Percentiles rank a stretch among this genome's conserved stretches.
These are phyloP conservation scores for Fusarium anguioides DNA, from an alignment of 2,329 filamentous ascomycete genomes.

Conservation along the genomic window DNA sequence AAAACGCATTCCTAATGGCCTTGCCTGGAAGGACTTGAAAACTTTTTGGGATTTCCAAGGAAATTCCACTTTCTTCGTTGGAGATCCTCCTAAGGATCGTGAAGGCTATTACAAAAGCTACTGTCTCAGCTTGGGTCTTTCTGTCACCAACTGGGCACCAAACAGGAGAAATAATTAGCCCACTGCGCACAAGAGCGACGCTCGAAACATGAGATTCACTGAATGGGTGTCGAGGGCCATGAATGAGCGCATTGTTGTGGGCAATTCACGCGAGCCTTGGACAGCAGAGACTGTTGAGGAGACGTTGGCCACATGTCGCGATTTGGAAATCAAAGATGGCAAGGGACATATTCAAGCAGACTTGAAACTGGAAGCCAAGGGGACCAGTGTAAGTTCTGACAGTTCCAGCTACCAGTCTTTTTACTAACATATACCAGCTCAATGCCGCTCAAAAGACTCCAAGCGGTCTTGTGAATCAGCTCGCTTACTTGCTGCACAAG, in stretches of 20 bases:
- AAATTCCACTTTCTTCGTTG: conserved; percentile 37
- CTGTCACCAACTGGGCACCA: conserved; percentile 32
- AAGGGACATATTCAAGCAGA: conserved; percentile 8
- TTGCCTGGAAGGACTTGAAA: conserved; percentile 32
- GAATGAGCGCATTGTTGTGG: neutral
- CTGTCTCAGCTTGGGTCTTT: conserved; percentile 32
- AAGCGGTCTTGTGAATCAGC: conserved; percentile 4
- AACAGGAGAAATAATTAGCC: conserved; percentile 16
- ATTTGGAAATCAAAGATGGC: neutral
- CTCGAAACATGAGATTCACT: conserved; percentile 27
- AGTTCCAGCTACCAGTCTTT: accelerated
- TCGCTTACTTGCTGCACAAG: conserved; percentile 9
- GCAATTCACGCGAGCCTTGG: neutral
- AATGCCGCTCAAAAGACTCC: neutral
- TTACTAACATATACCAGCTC: conserved; percentile 1
- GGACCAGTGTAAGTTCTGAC: neutral
- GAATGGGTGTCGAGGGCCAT: conserved; percentile 10
- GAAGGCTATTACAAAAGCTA: conserved; percentile 42
- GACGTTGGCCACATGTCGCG: conserved; percentile 6
- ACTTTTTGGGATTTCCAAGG: conserved; percentile 31
- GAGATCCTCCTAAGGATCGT: conserved; percentile 20
- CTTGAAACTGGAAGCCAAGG: neutral
- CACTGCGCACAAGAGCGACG: conserved; percentile 16
- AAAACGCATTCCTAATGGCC: conserved; percentile 2
- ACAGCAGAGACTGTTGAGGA: conserved; percentile 1